phyloP scores from a whole-genome alignment of 1,284 basidiomycete genomes.

The Erythrobasidium hasegawianum region DNA sequence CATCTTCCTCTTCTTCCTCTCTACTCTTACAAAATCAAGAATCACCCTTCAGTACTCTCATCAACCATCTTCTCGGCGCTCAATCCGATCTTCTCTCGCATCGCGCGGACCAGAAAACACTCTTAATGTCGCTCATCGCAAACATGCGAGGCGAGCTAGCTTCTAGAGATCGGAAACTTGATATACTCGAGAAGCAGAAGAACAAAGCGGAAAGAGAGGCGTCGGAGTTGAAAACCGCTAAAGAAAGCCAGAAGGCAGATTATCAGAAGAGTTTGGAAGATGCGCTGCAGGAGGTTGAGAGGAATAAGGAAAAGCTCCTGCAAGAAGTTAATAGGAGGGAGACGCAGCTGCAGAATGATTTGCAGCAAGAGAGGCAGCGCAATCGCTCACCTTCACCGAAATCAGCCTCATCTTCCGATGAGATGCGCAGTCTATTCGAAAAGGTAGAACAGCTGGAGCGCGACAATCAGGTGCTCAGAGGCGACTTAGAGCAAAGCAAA shows the following conservation, averaged over 20 bases:
- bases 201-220: constrained; percentile 6
- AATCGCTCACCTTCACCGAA: background rate
- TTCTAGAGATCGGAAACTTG: constrained; percentile 21
- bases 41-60: constrained; percentile 28
- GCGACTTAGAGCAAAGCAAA: background rate
- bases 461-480: background rate
- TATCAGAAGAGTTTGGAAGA: background rate
- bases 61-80: constrained; percentile 21
- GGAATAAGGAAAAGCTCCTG: constrained; percentile 7
- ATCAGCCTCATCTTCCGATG: background rate
- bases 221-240: constrained; percentile 1
- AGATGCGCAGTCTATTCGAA: background rate
- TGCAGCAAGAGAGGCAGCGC: constrained; percentile 11
- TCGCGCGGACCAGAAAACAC: constrained; percentile 32
- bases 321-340: constrained; percentile 19
- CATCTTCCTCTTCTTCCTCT: constrained; percentile 30
- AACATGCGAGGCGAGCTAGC: constrained; percentile 31
- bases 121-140: constrained; percentile 24
- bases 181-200: constrained; percentile 20
- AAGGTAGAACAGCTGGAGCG: background rate
- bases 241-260: constrained; percentile 7
- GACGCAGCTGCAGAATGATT: constrained; percentile 15
- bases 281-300: constrained; percentile 23
- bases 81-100: constrained; percentile 31
- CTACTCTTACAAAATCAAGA: constrained; percentile 17